Evolutionary conservation across 305 asterid species (phyloP).

Genomic region (Ilex paraguariensis): DNA sequence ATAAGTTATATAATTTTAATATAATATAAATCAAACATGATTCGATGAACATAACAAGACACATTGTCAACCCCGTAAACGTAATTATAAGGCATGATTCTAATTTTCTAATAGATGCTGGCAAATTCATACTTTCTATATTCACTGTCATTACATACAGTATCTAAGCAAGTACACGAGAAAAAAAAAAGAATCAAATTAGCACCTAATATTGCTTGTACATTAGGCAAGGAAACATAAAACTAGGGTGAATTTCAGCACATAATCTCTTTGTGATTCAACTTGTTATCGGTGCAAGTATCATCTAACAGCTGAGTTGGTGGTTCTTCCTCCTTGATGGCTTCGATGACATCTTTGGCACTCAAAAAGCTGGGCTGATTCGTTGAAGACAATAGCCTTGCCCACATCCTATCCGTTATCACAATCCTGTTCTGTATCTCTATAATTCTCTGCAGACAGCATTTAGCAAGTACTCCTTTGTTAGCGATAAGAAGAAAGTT

Average conservation of each 20-base stretch:
- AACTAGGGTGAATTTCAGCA: background rate
- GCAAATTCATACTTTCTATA: too few relatives aligned
- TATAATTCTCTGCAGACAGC: conserved; percentile 48
- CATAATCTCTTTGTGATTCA: conserved; percentile 1
- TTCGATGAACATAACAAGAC: too few relatives aligned
- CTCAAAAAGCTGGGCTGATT: conserved; percentile 79
- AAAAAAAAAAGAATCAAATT: too few relatives aligned
- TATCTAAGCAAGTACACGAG: too few relatives aligned
- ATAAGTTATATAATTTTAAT: too few relatives aligned
- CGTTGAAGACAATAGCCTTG: conserved; percentile 72
- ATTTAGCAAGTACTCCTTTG: conserved; percentile 3
- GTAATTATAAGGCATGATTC: too few relatives aligned
- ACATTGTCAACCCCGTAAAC: too few relatives aligned
- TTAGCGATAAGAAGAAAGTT: background rate
- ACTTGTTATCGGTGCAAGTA: conserved; percentile 6
- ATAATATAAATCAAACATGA: too few relatives aligned
- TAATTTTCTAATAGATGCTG: too few relatives aligned
- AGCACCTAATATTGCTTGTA: too few relatives aligned
- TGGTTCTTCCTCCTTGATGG: conserved; percentile 25
- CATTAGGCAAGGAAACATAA: too few relatives aligned
- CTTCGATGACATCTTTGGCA: conserved; percentile 22
- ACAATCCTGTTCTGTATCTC: conserved; percentile 65
- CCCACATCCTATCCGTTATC: conserved; percentile 95
- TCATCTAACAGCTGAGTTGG: conserved; percentile 26
- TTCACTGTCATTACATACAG: too few relatives aligned